Evolutionary conservation across 1,284 basidiomycete genomes (phyloP), one percentile per base, ranked within the genome.

Genomic region (Leccinum fallax): DNA sequence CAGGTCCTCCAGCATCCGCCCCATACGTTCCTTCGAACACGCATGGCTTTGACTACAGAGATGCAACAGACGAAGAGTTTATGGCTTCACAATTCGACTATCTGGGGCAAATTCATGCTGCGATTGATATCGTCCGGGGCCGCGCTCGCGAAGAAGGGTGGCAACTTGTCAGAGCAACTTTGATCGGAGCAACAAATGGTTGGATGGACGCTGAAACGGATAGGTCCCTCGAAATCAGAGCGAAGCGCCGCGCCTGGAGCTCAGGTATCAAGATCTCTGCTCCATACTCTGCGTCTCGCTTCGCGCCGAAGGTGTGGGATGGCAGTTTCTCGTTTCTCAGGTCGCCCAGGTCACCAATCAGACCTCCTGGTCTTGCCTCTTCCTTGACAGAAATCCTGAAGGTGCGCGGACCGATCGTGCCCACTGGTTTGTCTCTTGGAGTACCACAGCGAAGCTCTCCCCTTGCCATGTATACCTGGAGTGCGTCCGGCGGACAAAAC

Each of bases 221-320:
- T 56, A 61, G 48, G 26, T 58, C 63, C 2, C 65, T 74, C 30
- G 72, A 74, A 60, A 60, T 58, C 38, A 76, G 59, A 55, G 75
- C 74, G 8, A 76, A 76, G 52, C 69, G 72, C 16, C 71, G 72
- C 13, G 75, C 72, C 7, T 74, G 72, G 72, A 74, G 75, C 57
- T 74, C 74, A 16, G 72, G 72, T 13, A 70, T 76, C 61, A 72
- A 65, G 56, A 63, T 76, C 38, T 51, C 62, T 55, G 71, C 65
- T 1, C 67, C 72, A 4, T 75, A 74, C 61, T 34, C 57, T 26
- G 26, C 52, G 4, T 34, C 57, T 19, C 51, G 40, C 53, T 54
- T 38, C 34, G 13, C 52, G 2, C 28, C 28, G 16, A 71, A 55
- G 55, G 62, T 60, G 24, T 73, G 74, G 74, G 58, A 61, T 16